These are phyloP conservation scores for Macadamia tetraphylla DNA, from an alignment of 164 flowering plant genomes.

Conservation along the genomic window DNA sequence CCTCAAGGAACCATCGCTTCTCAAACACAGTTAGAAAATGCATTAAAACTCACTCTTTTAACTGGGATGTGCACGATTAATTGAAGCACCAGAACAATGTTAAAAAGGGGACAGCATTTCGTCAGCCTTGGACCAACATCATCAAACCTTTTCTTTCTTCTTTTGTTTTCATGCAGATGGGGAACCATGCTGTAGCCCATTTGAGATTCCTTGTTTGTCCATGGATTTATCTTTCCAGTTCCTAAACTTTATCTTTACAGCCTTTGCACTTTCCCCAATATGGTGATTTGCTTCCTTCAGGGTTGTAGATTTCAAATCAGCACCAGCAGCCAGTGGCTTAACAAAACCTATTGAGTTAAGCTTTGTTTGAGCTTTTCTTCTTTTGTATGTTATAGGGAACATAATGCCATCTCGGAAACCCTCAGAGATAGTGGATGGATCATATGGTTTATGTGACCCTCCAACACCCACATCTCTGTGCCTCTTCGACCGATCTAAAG, in stretches of 20 bases:
- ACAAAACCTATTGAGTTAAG: slow-evolving; percentile 10
- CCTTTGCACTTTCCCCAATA: slow-evolving; percentile 12
- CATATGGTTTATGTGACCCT: slow-evolving; percentile 1
- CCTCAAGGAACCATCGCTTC: neutral
- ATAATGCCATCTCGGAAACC: slow-evolving; percentile 12
- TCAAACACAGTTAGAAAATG: neutral
- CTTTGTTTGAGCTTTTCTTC: slow-evolving; percentile 26
- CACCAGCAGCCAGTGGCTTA: slow-evolving; percentile 10
- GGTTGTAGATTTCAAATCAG: slow-evolving; percentile 15
- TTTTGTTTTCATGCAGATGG: neutral
- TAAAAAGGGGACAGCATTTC: neutral
- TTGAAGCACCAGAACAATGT: neutral
- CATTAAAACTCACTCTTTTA: neutral
- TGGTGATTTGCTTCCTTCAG: slow-evolving; percentile 11
- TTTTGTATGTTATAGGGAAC: slow-evolving; percentile 29
- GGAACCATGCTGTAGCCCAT: slow-evolving; percentile 9
- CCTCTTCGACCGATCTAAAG: slow-evolving; percentile 18
- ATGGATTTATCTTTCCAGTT: slow-evolving; percentile 13
- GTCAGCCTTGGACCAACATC: neutral
- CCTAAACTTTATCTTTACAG: slow-evolving; percentile 18
- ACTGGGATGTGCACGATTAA: neutral
- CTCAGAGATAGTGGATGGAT: slow-evolving; percentile 11
- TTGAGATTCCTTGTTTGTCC: slow-evolving; percentile 10
- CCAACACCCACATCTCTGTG: slow-evolving; percentile 12
- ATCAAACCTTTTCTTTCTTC: neutral